These are phyloP conservation scores for Ambrosia artemisiifolia DNA, from an alignment of 129 eudicot genomes.

Conservation along the genomic window DNA sequence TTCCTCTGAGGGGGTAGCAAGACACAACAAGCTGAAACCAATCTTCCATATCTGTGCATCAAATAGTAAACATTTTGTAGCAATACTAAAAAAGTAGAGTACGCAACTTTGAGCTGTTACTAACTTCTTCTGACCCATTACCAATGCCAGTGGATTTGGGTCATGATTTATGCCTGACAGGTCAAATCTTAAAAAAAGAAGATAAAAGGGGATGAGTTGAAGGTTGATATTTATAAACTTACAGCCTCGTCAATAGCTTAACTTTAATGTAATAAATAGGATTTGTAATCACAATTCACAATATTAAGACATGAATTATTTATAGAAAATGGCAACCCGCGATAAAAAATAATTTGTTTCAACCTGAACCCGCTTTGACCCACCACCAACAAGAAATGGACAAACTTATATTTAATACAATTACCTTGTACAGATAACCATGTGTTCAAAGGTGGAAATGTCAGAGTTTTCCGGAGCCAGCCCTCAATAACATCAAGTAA, in stretches of 20 bases:
- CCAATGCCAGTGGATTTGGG: neutral
- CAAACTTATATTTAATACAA: neutral
- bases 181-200: neutral
- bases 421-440: slow-evolving; percentile 72
- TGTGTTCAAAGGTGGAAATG: slow-evolving; percentile 59
- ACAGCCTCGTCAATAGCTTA: neutral
- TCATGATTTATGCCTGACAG: neutral
- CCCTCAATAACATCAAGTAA: slow-evolving; percentile 41
- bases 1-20: slow-evolving; percentile 66
- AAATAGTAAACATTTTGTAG: neutral
- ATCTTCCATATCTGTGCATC: slow-evolving; percentile 61
- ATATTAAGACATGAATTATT: neutral
- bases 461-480: slow-evolving; percentile 57
- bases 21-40: slow-evolving; percentile 32
- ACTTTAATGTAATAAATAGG: neutral
- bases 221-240: neutral
- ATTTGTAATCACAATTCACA: neutral
- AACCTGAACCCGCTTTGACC: neutral
- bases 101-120: too few relatives aligned
- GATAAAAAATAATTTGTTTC: neutral
- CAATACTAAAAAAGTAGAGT: slow-evolving; percentile 4
- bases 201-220: neutral
- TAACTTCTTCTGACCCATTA: too few relatives aligned
- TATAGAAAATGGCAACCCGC: neutral
- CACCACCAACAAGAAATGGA: neutral